Percentiles rank a stretch among this genome's conserved stretches.
Conservation (phyloP, 176 grass and related monocot genomes). For the Bolboschoenus planiculmis region DNA sequence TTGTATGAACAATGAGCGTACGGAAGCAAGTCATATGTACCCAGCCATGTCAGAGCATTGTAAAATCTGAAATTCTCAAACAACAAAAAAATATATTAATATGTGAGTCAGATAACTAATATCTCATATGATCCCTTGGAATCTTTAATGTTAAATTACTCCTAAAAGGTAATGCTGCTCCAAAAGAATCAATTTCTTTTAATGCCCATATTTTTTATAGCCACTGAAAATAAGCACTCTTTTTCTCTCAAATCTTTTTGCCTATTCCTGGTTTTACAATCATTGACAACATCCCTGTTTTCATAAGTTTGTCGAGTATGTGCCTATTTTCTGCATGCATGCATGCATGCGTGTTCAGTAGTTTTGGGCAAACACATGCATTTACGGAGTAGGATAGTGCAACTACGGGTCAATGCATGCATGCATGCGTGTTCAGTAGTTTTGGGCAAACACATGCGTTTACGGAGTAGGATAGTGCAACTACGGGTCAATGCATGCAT, state of each 20-base stretch:
- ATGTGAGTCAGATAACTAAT: not conserved
- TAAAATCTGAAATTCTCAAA: not conserved
- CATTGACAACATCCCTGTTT: not conserved
- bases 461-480: no score
- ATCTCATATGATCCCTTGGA: not conserved
- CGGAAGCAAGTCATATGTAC: not conserved
- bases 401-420: no score
- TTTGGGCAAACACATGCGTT: no score
- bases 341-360: not conserved
- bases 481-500: not conserved
- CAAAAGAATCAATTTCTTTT: not conserved
- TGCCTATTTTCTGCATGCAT: not conserved
- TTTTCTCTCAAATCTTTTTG: not conserved
- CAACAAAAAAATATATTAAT: not conserved
- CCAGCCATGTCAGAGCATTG: not conserved
- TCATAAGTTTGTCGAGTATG: not conserved
- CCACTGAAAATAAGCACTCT: not conserved
- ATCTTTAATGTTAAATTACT: not conserved
- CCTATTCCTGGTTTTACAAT: not conserved
- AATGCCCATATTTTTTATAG: not conserved
- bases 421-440: not conserved
- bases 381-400: no score
- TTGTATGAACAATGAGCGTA: not conserved
- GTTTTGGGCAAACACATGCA: not conserved
- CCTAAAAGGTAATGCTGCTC: not conserved